Conservation (phyloP, 1,139 yeast species). For the Pichia sp. region DNA sequence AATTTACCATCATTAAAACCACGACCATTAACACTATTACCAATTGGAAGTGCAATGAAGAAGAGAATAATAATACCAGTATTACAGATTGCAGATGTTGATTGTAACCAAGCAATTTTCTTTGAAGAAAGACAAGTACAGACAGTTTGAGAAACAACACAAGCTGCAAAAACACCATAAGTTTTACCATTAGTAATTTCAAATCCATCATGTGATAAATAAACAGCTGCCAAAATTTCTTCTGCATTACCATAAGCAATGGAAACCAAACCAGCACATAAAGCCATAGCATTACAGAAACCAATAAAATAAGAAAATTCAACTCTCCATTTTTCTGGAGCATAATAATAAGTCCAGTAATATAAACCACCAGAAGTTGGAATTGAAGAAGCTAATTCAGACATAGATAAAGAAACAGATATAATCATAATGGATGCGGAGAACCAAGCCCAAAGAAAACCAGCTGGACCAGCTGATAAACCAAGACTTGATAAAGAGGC, state of each 20-base stretch:
- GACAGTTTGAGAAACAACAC: constrained; percentile 39
- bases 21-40: constrained; percentile 30
- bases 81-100: constrained; percentile 52
- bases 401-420: constrained; percentile 47
- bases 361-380: constrained; percentile 71
- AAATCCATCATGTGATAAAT: constrained; percentile 42
- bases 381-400: constrained; percentile 57
- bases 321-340: constrained; percentile 41
- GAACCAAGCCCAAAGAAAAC: constrained; percentile 65
- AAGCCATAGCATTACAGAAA: constrained; percentile 51
- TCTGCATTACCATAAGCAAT: constrained; percentile 54
- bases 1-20: constrained; percentile 38
- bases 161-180: constrained; percentile 52
- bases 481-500: constrained; percentile 37
- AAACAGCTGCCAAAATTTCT: constrained; percentile 47
- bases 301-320: constrained; percentile 53
- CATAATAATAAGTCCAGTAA: constrained; percentile 49
- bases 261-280: constrained; percentile 51
- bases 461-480: constrained; percentile 46
- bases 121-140: constrained; percentile 46
- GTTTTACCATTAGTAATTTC: constrained; percentile 41
- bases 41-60: constrained; percentile 61
- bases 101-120: constrained; percentile 52
- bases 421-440: constrained; percentile 45
- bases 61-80: constrained; percentile 50